phyloP scores from a whole-genome alignment of 1,284 basidiomycete species.

The Apiotrichum montevideense region DNA sequence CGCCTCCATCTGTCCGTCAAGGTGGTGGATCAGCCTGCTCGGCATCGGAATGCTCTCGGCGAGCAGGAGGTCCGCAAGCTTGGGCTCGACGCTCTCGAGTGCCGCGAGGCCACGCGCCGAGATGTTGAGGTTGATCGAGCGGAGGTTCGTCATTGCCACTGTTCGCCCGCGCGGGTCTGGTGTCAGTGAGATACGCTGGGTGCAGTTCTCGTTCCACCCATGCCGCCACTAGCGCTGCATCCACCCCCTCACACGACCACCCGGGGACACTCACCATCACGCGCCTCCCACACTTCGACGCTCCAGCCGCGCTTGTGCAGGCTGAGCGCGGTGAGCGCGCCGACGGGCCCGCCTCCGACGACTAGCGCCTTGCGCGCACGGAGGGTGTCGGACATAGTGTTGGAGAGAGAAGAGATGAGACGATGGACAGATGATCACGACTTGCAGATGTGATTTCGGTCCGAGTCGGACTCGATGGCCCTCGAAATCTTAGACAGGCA shows the following conservation, averaged over 20 bases:
- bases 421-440: background rate
- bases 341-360: conserved; percentile 86
- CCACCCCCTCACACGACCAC: background rate
- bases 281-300: conserved; percentile 82
- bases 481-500: too few species aligned
- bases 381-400: background rate
- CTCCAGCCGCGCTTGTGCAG: conserved; percentile 82
- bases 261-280: conserved; percentile 59
- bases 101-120: conserved; percentile 88
- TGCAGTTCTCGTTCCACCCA: too few species aligned
- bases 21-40: conserved; percentile 88
- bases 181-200: background rate
- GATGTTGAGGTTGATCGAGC: conserved; percentile 95
- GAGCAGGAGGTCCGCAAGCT: conserved; percentile 67
- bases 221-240: too few species aligned
- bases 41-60: conserved; percentile 84
- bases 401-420: background rate
- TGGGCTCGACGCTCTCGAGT: conserved; percentile 69
- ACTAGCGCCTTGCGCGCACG: conserved; percentile 47
- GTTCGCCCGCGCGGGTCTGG: conserved; percentile 41
- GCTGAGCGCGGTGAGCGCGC: conserved; percentile 80
- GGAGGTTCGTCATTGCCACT: conserved; percentile 43
- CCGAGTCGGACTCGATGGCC: background rate
- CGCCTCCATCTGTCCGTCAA: conserved; percentile 62
- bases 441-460: background rate